Conservation (phyloP, 2,329 filamentous ascomycete species). For the Allantophomopsis cytisporea region DNA sequence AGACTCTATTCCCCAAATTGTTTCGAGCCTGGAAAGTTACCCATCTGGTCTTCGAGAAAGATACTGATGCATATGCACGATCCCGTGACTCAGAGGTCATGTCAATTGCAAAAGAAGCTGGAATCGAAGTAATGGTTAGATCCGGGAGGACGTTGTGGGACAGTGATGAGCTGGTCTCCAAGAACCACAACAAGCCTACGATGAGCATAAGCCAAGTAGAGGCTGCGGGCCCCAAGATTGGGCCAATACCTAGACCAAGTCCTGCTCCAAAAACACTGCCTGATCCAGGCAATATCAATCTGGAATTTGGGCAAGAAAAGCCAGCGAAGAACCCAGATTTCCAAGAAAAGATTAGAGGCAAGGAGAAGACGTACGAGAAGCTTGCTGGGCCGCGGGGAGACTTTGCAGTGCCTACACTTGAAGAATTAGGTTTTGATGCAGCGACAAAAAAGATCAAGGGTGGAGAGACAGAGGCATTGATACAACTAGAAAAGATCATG, state of each 20-base stretch:
- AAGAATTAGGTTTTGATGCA: constrained; percentile 53
- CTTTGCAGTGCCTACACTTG: constrained; percentile 57
- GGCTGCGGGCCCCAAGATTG: constrained; percentile 47
- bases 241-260: constrained; percentile 45
- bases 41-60: constrained; percentile 67
- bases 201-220: constrained; percentile 62
- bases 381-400: constrained; percentile 55
- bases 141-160: constrained; percentile 62
- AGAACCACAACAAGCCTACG: constrained; percentile 55
- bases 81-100: constrained; percentile 47
- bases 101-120: constrained; percentile 45
- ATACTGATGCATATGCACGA: constrained; percentile 60
- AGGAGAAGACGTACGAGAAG: constrained; percentile 41
- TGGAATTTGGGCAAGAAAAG: constrained; percentile 42
- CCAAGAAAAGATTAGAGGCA: constrained; percentile 35
- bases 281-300: constrained; percentile 26
- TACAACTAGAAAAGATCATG: constrained; percentile 43
- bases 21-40: constrained; percentile 63
- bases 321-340: constrained; percentile 22
- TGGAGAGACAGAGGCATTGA: constrained; percentile 53
- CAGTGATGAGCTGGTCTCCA: constrained; percentile 52
- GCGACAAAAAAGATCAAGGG: constrained; percentile 56
- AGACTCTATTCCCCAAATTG: constrained; percentile 57
- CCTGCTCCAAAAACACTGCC: constrained; percentile 41
- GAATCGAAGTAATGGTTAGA: constrained; percentile 44